Percentiles rank a stretch among this genome's conserved stretches.
Evolutionary conservation across 2,329 filamentous ascomycete genomes (phyloP).

Genomic region (Ceratocystis destructans): DNA sequence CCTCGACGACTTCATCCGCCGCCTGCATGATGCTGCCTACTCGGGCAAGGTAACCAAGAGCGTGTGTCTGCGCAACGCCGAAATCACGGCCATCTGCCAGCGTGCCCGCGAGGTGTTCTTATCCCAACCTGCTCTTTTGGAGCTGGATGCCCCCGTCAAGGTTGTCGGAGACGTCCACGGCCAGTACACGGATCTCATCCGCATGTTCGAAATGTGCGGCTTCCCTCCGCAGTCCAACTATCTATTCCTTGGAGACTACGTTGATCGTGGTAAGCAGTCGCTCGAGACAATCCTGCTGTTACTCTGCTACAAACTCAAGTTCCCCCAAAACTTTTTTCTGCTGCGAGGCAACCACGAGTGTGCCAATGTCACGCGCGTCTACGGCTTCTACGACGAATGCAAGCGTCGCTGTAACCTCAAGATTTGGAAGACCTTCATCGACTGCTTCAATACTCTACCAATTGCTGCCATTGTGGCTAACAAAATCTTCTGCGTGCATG

Average conservation of each 20-base stretch:
- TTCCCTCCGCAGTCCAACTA: slow-evolving; percentile 89
- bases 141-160: slow-evolving; percentile 89
- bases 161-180: slow-evolving; percentile 95
- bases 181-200: slow-evolving; percentile 89
- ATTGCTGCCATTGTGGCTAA: slow-evolving; percentile 94
- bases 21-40: slow-evolving; percentile 86
- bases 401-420: slow-evolving; percentile 94
- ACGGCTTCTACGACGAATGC: slow-evolving; percentile 97
- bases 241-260: slow-evolving; percentile 89
- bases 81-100: slow-evolving; percentile 86
- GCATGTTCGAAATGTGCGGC: slow-evolving; percentile 97
- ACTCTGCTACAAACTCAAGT: slow-evolving; percentile 94
- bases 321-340: slow-evolving; percentile 93
- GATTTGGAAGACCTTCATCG: slow-evolving; percentile 95
- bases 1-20: slow-evolving; percentile 92
- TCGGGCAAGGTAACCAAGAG: slow-evolving; percentile 95
- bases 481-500: slow-evolving; percentile 97
- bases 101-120: slow-evolving; percentile 80
- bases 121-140: slow-evolving; percentile 79
- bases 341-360: slow-evolving; percentile 93
- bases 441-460: slow-evolving; percentile 89
- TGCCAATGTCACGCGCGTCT: slow-evolving; percentile 87
- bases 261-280: slow-evolving; percentile 90
- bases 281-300: slow-evolving; percentile 87
- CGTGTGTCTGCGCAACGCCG: slow-evolving; percentile 92